phyloP scores from a whole-genome alignment of 371 early-diverging fungal genomes.

The Umbelopsis sp. region DNA sequence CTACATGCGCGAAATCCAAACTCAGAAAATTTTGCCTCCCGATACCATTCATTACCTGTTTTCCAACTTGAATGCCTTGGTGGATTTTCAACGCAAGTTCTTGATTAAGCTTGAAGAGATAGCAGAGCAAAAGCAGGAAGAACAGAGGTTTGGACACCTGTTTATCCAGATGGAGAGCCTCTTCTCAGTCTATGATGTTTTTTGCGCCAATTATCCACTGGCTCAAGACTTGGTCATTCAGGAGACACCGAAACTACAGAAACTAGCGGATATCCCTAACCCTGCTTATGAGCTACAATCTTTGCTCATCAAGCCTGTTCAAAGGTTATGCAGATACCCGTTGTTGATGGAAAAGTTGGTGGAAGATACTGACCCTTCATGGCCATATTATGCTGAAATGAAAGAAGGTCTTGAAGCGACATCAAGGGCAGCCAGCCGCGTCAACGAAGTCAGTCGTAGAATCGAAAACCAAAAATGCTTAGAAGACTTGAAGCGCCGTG shows the following conservation, averaged over 20 bases:
- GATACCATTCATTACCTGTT: conserved; percentile 82
- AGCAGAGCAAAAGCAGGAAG: conserved; percentile 65
- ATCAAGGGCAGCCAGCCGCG: conserved; percentile 82
- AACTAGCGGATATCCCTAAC: conserved; percentile 72
- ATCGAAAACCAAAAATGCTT: conserved; percentile 82
- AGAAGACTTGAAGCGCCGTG: conserved; percentile 74
- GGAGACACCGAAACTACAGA: conserved; percentile 50
- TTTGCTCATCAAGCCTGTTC: conserved; percentile 94
- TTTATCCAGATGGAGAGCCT: conserved; percentile 81
- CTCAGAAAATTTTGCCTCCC: conserved; percentile 66
- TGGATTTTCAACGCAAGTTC: conserved; percentile 95
- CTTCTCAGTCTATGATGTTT: conserved; percentile 91
- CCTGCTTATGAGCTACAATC: conserved; percentile 86
- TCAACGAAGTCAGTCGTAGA: conserved; percentile 89
- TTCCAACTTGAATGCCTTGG: conserved; percentile 90
- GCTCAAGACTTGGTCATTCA: conserved; percentile 65
- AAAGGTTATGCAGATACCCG: conserved; percentile 96
- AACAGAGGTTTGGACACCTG: conserved; percentile 87
- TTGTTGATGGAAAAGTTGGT: conserved; percentile 84
- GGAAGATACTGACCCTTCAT: conserved; percentile 71
- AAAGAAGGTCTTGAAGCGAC: conserved; percentile 77
- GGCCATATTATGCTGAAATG: conserved; percentile 77
- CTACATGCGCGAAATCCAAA: conserved; percentile 57
- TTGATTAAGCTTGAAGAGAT: conserved; percentile 88
- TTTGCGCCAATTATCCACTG: conserved; percentile 87